These are phyloP conservation scores for Panicum virgatum DNA, from an alignment of 202 grass and related monocot species.

Conservation along the genomic window DNA sequence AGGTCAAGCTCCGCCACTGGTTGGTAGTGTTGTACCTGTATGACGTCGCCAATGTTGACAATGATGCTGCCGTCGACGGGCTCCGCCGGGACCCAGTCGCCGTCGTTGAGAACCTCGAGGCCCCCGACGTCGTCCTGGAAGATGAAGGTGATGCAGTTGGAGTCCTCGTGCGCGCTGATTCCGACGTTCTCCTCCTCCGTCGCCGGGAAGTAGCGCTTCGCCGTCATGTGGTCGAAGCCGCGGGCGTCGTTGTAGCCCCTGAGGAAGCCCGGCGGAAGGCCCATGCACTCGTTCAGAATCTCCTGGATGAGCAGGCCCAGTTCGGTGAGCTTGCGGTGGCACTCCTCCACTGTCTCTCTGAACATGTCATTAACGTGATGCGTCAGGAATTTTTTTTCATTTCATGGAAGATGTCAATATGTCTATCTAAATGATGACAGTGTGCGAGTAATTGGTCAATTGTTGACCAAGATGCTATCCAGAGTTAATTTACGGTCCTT, in stretches of 20 bases:
- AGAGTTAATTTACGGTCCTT: neutral
- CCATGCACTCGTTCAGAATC: conserved; percentile 65
- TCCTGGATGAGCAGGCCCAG: conserved; percentile 50
- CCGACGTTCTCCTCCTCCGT: conserved; percentile 39
- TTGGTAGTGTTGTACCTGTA: conserved; percentile 32
- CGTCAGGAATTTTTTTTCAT: neutral
- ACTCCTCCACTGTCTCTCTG: conserved; percentile 45
- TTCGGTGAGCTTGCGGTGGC: conserved; percentile 19
- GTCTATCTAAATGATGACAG: neutral
- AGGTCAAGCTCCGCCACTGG: too few species aligned
- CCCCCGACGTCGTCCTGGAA: conserved; percentile 62
- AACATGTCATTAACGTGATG: neutral
- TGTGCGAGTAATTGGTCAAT: neutral
- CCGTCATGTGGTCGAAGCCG: conserved; percentile 43
- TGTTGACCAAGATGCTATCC: neutral
- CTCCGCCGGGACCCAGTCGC: conserved; percentile 49
- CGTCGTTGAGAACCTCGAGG: conserved; percentile 56
- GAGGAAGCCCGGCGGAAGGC: conserved; percentile 48
- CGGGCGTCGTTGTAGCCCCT: conserved; percentile 52
- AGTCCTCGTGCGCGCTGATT: conserved; percentile 50
- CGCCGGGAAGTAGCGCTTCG: conserved; percentile 51
- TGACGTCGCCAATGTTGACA: conserved; percentile 61
- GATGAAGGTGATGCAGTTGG: conserved; percentile 52
- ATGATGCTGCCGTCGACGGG: conserved; percentile 58
- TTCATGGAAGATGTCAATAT: neutral